Percentiles rank a stretch among this genome's conserved stretches.
These are phyloP conservation scores for Termitomyces sp. DNA, from an alignment of 768 basidiomycete species.

Conservation along the genomic window DNA sequence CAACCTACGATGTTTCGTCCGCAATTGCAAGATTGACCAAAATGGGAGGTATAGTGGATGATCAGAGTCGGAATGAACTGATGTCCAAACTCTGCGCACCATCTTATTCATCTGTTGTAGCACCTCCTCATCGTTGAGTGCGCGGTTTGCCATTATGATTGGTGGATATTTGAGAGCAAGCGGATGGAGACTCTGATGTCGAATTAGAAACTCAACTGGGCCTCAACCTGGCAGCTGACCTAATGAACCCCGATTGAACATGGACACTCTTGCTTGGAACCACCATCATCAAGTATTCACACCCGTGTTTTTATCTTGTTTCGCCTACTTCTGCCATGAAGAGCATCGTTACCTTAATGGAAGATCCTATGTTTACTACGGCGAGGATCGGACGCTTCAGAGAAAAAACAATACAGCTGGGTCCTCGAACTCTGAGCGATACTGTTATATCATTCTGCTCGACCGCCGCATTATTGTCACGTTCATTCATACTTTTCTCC, in stretches of 20 bases:
- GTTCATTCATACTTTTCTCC: too few species aligned
- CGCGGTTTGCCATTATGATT: slow-evolving; percentile 59
- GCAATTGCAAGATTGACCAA: background rate
- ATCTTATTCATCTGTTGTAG: slow-evolving; percentile 98
- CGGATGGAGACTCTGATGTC: background rate
- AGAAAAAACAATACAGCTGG: too few species aligned
- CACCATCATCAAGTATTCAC: too few species aligned
- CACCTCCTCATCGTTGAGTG: slow-evolving; percentile 93
- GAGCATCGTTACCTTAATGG: too few species aligned
- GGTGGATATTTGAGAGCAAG: background rate
- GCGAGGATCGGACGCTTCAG: too few species aligned
- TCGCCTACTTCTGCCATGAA: too few species aligned
- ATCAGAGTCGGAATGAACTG: slow-evolving; percentile 5
- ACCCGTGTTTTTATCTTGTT: too few species aligned
- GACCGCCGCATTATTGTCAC: too few species aligned
- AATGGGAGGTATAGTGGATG: background rate
- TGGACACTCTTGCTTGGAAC: too few species aligned
- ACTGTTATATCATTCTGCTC: background rate
- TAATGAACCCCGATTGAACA: background rate
- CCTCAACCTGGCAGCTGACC: background rate
- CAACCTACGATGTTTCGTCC: slow-evolving; percentile 50
- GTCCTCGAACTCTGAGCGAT: background rate
- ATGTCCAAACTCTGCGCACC: slow-evolving; percentile 42
- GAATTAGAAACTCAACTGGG: background rate
- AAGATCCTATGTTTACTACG: too few species aligned